Evolutionary conservation across 345 rosid genomes (phyloP).

Genomic region (Eucalyptus leucophloia): DNA sequence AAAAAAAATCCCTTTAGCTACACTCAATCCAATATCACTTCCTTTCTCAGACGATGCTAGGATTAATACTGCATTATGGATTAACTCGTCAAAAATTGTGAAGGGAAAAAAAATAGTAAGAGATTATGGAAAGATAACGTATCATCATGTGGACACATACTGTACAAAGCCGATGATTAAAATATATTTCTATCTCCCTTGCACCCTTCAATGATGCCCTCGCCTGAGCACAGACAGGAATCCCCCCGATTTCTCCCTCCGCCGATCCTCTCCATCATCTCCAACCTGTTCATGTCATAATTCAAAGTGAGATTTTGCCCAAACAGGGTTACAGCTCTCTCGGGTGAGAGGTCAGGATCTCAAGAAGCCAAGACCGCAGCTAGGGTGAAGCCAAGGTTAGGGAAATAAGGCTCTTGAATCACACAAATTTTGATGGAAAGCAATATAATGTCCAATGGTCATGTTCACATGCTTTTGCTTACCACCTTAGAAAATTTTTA

Average conservation of each 20-base stretch:
- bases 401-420: neutral
- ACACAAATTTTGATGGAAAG: neutral
- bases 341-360: neutral
- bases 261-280: conserved; percentile 53
- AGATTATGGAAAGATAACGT: neutral
- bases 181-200: neutral
- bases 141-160: neutral
- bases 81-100: neutral
- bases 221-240: conserved; percentile 78
- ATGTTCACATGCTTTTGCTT: neutral
- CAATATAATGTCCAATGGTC: neutral
- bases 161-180: conserved; percentile 8
- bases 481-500: neutral
- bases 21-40: neutral
- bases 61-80: neutral
- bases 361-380: neutral
- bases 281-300: conserved; percentile 33
- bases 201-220: conserved; percentile 43
- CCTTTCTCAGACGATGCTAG: neutral
- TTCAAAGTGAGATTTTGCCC: neutral
- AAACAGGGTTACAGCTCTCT: neutral
- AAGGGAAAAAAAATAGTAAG: neutral
- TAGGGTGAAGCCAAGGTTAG: neutral
- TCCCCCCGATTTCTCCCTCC: conserved; percentile 64
- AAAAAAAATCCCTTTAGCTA: neutral